A percentile compares a stretch with the other conserved stretches of the same genome.
Evolutionary conservation across 208 protist genomes (phyloP).

Genomic region (Acanthamoeba royreba): DNA sequence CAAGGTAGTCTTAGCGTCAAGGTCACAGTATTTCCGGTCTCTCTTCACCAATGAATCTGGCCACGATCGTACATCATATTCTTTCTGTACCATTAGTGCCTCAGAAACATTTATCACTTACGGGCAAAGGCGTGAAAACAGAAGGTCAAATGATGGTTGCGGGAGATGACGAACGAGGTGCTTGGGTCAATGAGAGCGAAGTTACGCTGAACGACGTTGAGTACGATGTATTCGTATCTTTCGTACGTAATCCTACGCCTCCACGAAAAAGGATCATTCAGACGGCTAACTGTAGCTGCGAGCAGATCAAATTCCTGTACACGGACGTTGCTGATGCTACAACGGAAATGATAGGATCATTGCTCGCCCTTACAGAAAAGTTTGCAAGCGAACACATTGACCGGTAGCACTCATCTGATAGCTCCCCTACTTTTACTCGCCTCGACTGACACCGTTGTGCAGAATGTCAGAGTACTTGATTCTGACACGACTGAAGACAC

Average conservation of each 20-base stretch:
- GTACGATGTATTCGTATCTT: background rate
- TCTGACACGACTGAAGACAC: slow-evolving; percentile 25
- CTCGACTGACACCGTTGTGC: background rate
- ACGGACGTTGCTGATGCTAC: slow-evolving; percentile 36
- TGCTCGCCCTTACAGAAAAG: background rate
- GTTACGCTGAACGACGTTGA: background rate
- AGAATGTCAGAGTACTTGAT: slow-evolving; percentile 45
- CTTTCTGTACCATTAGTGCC: background rate
- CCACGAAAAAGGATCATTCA: background rate
- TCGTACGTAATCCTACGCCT: background rate
- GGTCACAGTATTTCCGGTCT: background rate
- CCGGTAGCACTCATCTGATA: background rate
- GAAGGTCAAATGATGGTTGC: background rate
- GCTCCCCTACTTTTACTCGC: background rate
- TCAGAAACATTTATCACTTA: background rate
- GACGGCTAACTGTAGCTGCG: background rate
- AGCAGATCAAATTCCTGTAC: slow-evolving; percentile 30
- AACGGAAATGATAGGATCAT: slow-evolving; percentile 29
- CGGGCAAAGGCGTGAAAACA: background rate
- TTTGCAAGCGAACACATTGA: slow-evolving; percentile 18
- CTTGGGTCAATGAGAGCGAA: background rate
- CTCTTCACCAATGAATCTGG: background rate
- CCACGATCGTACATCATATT: background rate
- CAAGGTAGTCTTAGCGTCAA: background rate
- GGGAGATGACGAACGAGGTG: background rate